Conservation (phyloP, 305 asterid genomes). For the Fraxinus dipetala region DNA sequence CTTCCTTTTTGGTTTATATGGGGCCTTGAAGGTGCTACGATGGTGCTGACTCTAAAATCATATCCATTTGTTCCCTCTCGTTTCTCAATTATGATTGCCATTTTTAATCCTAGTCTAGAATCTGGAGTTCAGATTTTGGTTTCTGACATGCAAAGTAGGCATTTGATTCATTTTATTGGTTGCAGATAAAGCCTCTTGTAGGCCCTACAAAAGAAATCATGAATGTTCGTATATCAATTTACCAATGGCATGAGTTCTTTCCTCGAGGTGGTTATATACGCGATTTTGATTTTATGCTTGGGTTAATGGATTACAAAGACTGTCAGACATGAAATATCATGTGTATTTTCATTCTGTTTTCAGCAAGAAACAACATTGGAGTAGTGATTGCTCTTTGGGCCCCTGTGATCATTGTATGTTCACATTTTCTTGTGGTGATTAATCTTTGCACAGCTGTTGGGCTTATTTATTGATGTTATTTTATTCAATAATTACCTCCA, state of each 20-base stretch:
- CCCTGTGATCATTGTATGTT: slow-evolving; percentile 78
- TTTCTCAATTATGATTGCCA: not conserved
- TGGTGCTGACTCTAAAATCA: not conserved
- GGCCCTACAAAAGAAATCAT: slow-evolving; percentile 82
- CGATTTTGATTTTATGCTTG: slow-evolving; percentile 8
- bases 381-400: slow-evolving; percentile 95
- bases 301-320: not conserved
- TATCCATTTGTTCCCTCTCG: not conserved
- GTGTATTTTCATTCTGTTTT: slow-evolving; percentile 22
- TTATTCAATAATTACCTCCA: slow-evolving; percentile 37
- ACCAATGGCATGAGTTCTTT: slow-evolving; percentile 95
- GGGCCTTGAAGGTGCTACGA: not conserved
- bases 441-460: slow-evolving; percentile 13
- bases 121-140: not conserved
- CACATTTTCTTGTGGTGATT: slow-evolving; percentile 20
- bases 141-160: not conserved
- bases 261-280: slow-evolving; percentile 67
- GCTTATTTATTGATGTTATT: slow-evolving; percentile 12
- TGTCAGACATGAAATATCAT: slow-evolving; percentile 4
- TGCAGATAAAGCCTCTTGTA: slow-evolving; percentile 90
- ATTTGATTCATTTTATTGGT: slow-evolving; percentile 23
- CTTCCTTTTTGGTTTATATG: not conserved
- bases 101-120: not conserved
- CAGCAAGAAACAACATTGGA: slow-evolving; percentile 87
- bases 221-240: slow-evolving; percentile 48